A percentile compares a stretch with the other conserved stretches of the same genome.
Evolutionary conservation across 352 stramenopile genomes (phyloP).

Genomic region (Pythium dissimile): DNA sequence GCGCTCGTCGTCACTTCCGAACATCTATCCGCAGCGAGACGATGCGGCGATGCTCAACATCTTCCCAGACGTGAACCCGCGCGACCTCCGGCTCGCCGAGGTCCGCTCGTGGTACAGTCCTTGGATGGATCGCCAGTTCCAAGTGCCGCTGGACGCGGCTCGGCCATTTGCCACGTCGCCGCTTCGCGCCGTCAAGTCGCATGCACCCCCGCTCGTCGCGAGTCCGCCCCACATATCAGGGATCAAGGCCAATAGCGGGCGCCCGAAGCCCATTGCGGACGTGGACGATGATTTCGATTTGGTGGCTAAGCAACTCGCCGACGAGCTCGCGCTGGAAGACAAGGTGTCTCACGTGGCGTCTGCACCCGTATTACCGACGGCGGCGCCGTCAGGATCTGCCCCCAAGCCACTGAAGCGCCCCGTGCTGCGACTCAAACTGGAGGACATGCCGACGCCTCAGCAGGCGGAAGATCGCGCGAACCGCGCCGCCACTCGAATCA

Average conservation of each 20-base stretch:
- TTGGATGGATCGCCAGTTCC: constrained; percentile 59
- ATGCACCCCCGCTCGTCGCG: too few relatives aligned
- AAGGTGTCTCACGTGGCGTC: constrained; percentile 24
- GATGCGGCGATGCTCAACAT: constrained; percentile 60
- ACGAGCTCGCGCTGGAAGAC: constrained; percentile 49
- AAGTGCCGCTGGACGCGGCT: neutral
- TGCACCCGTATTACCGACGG: neutral
- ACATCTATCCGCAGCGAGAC: constrained; percentile 31
- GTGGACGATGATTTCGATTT: constrained; percentile 33
- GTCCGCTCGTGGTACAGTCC: constrained; percentile 75
- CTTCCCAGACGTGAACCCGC: constrained; percentile 76
- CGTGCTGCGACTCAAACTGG: constrained; percentile 70
- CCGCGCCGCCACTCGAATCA: constrained; percentile 63
- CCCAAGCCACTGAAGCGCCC: constrained; percentile 41
- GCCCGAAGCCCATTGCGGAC: neutral
- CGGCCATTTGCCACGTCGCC: too few relatives aligned
- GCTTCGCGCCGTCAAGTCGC: too few relatives aligned
- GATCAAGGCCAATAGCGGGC: neutral
- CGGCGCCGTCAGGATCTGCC: constrained; percentile 2
- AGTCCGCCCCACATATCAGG: neutral
- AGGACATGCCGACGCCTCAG: constrained; percentile 85
- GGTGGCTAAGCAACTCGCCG: constrained; percentile 33
- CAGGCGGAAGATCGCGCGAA: constrained; percentile 80
- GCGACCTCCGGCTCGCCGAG: constrained; percentile 76
- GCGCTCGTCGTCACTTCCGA: constrained; percentile 28